phyloP scores from a whole-genome alignment of 2,329 filamentous ascomycete species.

The Aspergillus jensenii region DNA sequence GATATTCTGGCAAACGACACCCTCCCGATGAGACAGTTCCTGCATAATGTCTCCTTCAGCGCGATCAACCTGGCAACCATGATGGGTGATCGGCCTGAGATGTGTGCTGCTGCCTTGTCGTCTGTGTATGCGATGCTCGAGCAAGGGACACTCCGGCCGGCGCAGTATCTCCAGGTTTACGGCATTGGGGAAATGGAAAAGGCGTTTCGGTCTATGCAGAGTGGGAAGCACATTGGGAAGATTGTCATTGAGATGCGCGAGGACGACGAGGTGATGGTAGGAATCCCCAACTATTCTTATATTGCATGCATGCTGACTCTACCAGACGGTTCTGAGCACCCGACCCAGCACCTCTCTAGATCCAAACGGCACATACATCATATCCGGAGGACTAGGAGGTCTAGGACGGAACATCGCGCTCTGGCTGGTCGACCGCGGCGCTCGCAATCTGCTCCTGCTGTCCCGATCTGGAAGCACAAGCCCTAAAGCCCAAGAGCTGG shows the following conservation, averaged over 20 bases:
- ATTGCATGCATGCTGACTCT: too few relatives aligned
- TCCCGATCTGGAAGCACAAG: slow-evolving; percentile 7
- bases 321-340: not conserved
- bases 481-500: not conserved
- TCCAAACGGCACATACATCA: slow-evolving; percentile 7
- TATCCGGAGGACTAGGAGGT: slow-evolving; percentile 12
- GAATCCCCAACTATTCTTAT: not conserved
- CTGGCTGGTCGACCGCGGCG: slow-evolving; percentile 10
- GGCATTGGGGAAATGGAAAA: not conserved
- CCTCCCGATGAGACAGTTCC: slow-evolving; percentile 2
- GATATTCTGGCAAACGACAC: not conserved
- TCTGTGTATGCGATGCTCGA: not conserved
- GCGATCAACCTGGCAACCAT: not conserved
- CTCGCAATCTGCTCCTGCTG: slow-evolving; percentile 9
- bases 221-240: slow-evolving; percentile 1
- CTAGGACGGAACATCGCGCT: slow-evolving; percentile 7
- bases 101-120: not conserved
- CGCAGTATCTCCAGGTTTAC: not conserved
- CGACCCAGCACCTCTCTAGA: not conserved
- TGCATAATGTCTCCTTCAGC: slow-evolving; percentile 2
- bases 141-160: not conserved
- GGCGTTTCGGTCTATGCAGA: not conserved
- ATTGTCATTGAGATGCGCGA: not conserved
- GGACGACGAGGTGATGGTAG: not conserved
- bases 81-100: not conserved